Conservation (phyloP, 345 rosid species). For the Acer yangbiense region DNA sequence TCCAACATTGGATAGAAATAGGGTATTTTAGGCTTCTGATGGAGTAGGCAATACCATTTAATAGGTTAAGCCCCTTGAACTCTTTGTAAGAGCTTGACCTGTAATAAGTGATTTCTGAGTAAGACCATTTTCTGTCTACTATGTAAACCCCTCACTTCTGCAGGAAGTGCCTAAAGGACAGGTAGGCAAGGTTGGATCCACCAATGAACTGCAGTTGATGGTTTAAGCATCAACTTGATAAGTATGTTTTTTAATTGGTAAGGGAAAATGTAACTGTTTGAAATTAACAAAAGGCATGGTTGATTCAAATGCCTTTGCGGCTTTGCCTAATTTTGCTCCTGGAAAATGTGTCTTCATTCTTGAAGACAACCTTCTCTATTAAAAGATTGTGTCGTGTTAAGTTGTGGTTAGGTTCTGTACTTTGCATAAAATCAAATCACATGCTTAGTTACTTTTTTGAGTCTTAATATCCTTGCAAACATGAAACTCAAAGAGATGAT, state of each 20-base stretch:
- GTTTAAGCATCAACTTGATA: not conserved
- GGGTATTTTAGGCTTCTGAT: not conserved
- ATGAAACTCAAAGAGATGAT: not conserved
- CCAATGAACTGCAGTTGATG: not conserved
- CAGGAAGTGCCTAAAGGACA: not conserved
- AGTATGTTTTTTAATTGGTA: not conserved
- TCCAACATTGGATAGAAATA: not conserved
- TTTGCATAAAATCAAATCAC: not conserved
- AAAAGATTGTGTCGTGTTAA: not conserved
- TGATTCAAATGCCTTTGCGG: not conserved
- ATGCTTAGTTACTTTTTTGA: not conserved
- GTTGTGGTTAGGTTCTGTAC: not conserved
- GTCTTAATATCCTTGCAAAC: not conserved
- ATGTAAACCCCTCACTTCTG: not conserved
- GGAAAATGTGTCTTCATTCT: not conserved
- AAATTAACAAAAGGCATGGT: not conserved
- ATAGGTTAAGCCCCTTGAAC: not conserved
- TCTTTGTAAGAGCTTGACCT: not conserved
- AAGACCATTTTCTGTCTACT: too few species aligned
- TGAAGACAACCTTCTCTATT: not conserved
- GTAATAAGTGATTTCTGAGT: too few species aligned
- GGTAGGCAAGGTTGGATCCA: not conserved
- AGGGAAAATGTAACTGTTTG: not conserved
- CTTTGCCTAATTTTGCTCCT: not conserved
- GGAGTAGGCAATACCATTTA: not conserved